phyloP scores from a whole-genome alignment of 2,329 filamentous ascomycete species.

The Claviceps purpurea region DNA sequence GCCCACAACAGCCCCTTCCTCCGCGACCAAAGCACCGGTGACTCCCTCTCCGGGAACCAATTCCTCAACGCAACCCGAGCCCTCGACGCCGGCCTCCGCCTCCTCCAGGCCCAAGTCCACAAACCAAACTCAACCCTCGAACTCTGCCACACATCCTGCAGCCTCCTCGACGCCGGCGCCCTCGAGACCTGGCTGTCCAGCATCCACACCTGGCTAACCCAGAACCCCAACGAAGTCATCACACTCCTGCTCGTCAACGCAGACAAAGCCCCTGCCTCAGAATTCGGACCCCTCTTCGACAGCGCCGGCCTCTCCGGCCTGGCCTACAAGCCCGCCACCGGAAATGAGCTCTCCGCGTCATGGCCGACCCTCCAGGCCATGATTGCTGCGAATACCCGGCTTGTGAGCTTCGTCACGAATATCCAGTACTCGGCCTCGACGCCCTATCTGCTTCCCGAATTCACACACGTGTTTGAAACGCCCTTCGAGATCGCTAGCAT shows the following conservation, averaged over 20 bases:
- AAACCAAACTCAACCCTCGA: conserved; percentile 42
- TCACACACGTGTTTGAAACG: conserved; percentile 59
- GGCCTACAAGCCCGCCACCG: conserved; percentile 40
- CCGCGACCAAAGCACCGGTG: conserved; percentile 45
- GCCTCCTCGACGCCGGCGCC: conserved; percentile 54
- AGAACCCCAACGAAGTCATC: conserved; percentile 60
- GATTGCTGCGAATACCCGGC: conserved; percentile 49
- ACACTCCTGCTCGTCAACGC: conserved; percentile 63
- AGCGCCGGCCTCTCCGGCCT: conserved; percentile 46
- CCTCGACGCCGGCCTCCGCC: conserved; percentile 55
- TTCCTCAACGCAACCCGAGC: conserved; percentile 60
- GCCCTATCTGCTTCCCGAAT: conserved; percentile 51
- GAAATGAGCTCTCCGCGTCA: conserved; percentile 21
- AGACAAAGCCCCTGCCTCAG: conserved; percentile 39
- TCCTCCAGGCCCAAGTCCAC: conserved; percentile 63
- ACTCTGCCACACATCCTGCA: conserved; percentile 58
- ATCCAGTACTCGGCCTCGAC: conserved; percentile 26
- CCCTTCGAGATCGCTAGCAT: conserved; percentile 49
- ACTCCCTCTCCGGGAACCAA: conserved; percentile 58
- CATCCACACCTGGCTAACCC: conserved; percentile 56
- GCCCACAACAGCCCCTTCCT: conserved; percentile 65
- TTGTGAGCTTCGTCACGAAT: conserved; percentile 57
- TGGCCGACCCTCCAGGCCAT: conserved; percentile 65
- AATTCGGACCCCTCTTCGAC: conserved; percentile 42
- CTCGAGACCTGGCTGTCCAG: conserved; percentile 48